These are phyloP conservation scores for Rhizopogon sp. DNA, from an alignment of 768 basidiomycete species.

Conservation along the genomic window DNA sequence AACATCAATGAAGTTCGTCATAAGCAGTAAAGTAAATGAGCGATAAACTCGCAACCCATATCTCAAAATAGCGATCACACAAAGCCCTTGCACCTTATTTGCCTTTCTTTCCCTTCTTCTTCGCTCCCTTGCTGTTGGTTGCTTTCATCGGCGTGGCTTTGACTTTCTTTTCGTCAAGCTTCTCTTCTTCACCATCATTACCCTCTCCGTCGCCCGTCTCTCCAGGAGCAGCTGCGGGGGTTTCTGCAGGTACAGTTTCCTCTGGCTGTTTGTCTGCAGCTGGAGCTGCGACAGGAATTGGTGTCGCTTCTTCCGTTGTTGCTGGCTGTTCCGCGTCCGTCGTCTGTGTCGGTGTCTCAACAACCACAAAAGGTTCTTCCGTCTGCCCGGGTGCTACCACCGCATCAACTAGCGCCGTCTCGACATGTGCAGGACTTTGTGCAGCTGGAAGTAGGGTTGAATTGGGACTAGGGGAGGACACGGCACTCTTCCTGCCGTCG, in stretches of 20 bases:
- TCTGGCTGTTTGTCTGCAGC: not conserved
- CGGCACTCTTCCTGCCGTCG: not conserved
- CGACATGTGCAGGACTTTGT: not conserved
- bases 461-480: not conserved
- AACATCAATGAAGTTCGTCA: no score
- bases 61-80: not conserved
- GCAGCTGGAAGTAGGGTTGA: not conserved
- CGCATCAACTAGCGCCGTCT: not conserved
- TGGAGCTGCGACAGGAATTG: not conserved
- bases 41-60: not conserved
- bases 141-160: slow-evolving; percentile 4
- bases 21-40: not conserved
- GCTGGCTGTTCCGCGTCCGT: not conserved
- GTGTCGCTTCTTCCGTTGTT: not conserved
- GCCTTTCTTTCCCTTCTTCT: slow-evolving; percentile 13
- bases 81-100: not conserved
- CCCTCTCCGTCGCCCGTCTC: not conserved
- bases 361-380: not conserved
- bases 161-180: not conserved
- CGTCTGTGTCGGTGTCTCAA: not conserved
- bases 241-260: not conserved
- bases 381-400: not conserved
- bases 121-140: not conserved
- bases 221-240: not conserved
- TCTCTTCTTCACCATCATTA: slow-evolving; percentile 3